Evolutionary conservation across 108 stramenopile genomes (phyloP), one percentile per base, ranked within the genome.

Genomic region (Cyclostephanos tholiformis): DNA sequence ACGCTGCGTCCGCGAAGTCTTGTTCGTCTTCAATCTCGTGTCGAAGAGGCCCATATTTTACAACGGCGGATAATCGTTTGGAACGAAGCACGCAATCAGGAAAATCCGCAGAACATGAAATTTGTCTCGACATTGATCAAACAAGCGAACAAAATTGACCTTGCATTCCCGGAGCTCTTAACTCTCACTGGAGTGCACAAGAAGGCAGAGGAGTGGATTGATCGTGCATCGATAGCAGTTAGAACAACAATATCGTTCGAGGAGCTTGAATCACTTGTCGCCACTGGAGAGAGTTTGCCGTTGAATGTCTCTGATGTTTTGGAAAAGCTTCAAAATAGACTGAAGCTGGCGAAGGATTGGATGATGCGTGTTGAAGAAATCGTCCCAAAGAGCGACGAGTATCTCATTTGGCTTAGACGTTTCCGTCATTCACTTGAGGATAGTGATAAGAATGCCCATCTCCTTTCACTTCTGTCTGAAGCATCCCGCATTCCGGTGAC

Each of bases 401-500:
- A 71, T 41, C 63, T 86, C 58, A 59, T 69, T 20, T 88, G 88
- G 87, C 83, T 88, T 61, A 59, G 66, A 44, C 56, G 69, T 2
- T 71, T 93, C 58, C 75, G 89, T 25, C 49, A 62, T 62, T 79
- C 89, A 35, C 59, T 89, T 50, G 52, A 77, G 43, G 79, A 81
- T 27, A 65, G 77, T 49, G 71, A 85, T 27, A 82, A 74, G 10
- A 59, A 79, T 32, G 56, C 72, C 23, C 63, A 63, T 26, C 63
- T 75, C 25, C 64, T 90, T 19, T 87, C 88, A n/a, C 51, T 93
- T 38, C 66, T 87, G 1, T 89, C 88, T 2, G 84, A 90, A 51
- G 91, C 88, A 51, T 83, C 75, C 51, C 76, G 91, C n/a, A 86
- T 93, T 30, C 91, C 91, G 17, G 89, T 93, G 27, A 88, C 89